Percentiles rank a stretch among this genome's conserved stretches.
Conservation (phyloP, 306 rosid genomes). For the Luffa aegyptiaca region DNA sequence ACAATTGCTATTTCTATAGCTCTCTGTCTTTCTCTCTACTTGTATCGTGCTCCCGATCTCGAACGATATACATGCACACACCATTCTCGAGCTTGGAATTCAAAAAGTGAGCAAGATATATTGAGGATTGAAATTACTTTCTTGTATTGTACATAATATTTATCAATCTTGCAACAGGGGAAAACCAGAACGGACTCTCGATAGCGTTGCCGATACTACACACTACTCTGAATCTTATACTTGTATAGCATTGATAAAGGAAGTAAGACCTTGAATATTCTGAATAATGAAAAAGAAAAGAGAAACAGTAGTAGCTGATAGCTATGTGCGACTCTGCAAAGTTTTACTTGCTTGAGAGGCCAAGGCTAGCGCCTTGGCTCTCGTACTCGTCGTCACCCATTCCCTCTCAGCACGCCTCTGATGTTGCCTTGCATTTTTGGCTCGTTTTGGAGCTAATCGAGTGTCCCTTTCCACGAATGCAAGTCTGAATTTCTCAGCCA, state of each 20-base stretch:
- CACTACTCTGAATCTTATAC: too few species aligned
- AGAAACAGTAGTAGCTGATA: slow-evolving; percentile 1
- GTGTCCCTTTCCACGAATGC: slow-evolving; percentile 88
- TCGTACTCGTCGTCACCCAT: slow-evolving; percentile 47
- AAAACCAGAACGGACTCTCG: too few species aligned
- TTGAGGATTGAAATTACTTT: neutral
- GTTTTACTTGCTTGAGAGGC: slow-evolving; percentile 71
- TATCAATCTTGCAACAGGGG: neutral
- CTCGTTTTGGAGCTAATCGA: slow-evolving; percentile 79
- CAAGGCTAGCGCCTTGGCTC: slow-evolving; percentile 60
- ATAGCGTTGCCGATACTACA: too few species aligned
- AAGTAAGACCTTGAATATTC: neutral
- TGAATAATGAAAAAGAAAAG: neutral
- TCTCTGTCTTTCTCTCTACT: neutral
- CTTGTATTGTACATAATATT: neutral
- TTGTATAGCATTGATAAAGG: neutral
- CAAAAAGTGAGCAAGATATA: neutral
- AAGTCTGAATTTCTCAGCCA: slow-evolving; percentile 84
- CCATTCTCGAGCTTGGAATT: neutral
- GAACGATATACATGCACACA: neutral
- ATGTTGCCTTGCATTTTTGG: slow-evolving; percentile 82
- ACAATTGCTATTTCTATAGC: neutral
- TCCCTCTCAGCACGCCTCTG: slow-evolving; percentile 75
- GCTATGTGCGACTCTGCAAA: slow-evolving; percentile 17
- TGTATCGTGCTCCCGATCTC: neutral